Percentiles rank a stretch among this genome's conserved stretches.
These are phyloP conservation scores for Aureobasidium leucospermi DNA, from an alignment of 2,329 filamentous ascomycete genomes.

Conservation along the genomic window DNA sequence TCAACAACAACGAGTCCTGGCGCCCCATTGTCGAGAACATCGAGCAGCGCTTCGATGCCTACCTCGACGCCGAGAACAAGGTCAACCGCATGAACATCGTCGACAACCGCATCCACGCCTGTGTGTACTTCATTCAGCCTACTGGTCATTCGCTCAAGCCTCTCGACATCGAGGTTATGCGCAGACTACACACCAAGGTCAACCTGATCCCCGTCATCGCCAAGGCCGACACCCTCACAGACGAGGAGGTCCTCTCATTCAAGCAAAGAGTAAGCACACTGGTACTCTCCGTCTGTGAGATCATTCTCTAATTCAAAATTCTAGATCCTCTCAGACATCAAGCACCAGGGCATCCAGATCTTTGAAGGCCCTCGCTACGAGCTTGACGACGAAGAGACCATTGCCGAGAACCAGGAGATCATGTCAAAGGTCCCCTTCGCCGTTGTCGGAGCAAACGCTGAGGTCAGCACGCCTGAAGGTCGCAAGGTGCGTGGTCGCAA, in stretches of 20 bases:
- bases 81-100: conserved; percentile 99
- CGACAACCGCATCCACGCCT: conserved; percentile 97
- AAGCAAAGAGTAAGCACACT: conserved; percentile 77
- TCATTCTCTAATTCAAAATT: background rate
- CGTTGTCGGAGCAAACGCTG: conserved; percentile 91
- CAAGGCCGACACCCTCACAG: conserved; percentile 95
- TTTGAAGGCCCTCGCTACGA: conserved; percentile 98
- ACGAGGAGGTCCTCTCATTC: conserved; percentile 90
- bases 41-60: conserved; percentile 96
- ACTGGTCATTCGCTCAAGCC: conserved; percentile 98
- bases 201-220: conserved; percentile 99
- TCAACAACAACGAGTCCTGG: conserved; percentile 99
- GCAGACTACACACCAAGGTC: conserved; percentile 98
- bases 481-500: conserved; percentile 92
- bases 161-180: conserved; percentile 98
- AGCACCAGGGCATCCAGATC: conserved; percentile 96
- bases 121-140: conserved; percentile 99
- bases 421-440: conserved; percentile 99
- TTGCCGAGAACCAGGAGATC: conserved; percentile 99
- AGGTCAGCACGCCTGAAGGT: conserved; percentile 84
- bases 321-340: conserved; percentile 93
- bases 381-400: conserved; percentile 97
- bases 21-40: conserved; percentile 99
- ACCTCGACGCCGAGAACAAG: conserved; percentile 99
- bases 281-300: background rate